A percentile compares a stretch with the other conserved stretches of the same genome.
phyloP scores from a whole-genome alignment of 2,329 filamentous ascomycete species.

The Tolypocladium capitatum region DNA sequence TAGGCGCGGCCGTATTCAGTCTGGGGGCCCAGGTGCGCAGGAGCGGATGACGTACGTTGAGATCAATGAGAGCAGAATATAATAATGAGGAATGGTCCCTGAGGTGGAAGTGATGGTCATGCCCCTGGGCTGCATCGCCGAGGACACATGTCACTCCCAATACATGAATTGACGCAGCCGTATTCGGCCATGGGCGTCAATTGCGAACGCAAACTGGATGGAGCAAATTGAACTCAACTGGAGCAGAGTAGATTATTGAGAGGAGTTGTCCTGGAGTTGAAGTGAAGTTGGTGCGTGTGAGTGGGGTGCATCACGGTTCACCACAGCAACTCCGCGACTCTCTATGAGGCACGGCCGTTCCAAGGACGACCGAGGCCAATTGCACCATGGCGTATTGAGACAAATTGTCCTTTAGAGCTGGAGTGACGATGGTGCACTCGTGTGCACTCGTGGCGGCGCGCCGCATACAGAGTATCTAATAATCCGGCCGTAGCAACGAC shows the following conservation, averaged over 20 bases:
- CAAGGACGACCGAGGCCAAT: neutral
- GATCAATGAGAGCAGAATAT: neutral
- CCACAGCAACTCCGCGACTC: neutral
- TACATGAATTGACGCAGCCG: neutral
- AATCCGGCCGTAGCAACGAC: neutral
- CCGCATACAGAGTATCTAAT: constrained; percentile 2
- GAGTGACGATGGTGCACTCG: neutral
- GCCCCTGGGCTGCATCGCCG: too few relatives aligned
- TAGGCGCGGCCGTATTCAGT: neutral
- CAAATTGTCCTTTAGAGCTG: too few relatives aligned
- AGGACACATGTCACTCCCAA: too few relatives aligned
- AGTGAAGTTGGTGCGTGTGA: neutral
- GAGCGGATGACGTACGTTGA: neutral
- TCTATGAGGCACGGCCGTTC: neutral
- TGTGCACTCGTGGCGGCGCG: neutral
- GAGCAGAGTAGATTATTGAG: neutral
- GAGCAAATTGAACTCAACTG: neutral
- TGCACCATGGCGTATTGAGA: neutral
- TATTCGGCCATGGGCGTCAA: neutral
- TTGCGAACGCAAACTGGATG: neutral
- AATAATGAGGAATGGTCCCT: neutral
- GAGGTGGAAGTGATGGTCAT: too few relatives aligned
- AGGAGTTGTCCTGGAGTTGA: neutral
- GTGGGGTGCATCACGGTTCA: neutral
- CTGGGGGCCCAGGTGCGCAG: neutral